phyloP scores from a whole-genome alignment of 495 filamentous ascomycete species.

The Pyrenopolyporus hunteri region DNA sequence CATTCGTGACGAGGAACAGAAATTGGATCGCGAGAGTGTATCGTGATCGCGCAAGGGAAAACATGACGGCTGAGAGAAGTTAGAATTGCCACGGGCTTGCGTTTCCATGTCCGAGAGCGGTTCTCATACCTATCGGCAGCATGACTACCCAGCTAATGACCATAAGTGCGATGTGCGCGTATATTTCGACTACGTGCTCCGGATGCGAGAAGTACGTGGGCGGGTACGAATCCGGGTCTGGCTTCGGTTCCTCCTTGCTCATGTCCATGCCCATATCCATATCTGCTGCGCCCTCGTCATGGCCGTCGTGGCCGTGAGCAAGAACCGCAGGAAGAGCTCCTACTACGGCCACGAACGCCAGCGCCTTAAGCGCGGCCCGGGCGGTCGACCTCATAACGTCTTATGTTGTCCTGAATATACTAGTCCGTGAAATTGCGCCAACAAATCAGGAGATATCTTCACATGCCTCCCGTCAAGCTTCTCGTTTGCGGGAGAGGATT shows the following conservation, averaged over 20 bases:
- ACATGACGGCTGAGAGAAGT: slow-evolving; percentile 72
- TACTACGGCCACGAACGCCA: slow-evolving; percentile 37
- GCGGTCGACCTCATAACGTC: slow-evolving; percentile 35
- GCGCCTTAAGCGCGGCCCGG: slow-evolving; percentile 29
- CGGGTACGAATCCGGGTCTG: slow-evolving; percentile 49
- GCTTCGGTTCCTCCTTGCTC: slow-evolving; percentile 46
- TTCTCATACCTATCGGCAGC: slow-evolving; percentile 74
- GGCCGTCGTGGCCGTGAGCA: slow-evolving; percentile 53
- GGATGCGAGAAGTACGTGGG: slow-evolving; percentile 78
- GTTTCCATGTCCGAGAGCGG: not conserved
- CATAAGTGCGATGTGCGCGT: slow-evolving; percentile 83
- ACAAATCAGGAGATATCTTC: slow-evolving; percentile 5
- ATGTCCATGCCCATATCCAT: slow-evolving; percentile 57
- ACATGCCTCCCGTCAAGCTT: slow-evolving; percentile 10
- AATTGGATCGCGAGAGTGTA: slow-evolving; percentile 76
- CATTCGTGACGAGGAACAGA: slow-evolving; percentile 75
- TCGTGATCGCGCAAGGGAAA: slow-evolving; percentile 81
- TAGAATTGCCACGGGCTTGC: slow-evolving; percentile 18
- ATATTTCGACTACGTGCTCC: slow-evolving; percentile 69
- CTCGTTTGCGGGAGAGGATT: not conserved
- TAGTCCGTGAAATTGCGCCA: slow-evolving; percentile 2
- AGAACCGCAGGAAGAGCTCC: slow-evolving; percentile 45
- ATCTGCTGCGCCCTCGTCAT: slow-evolving; percentile 41
- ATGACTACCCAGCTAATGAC: slow-evolving; percentile 80
- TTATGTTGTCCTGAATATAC: slow-evolving; percentile 6